Conservation (phyloP, 768 basidiomycete genomes). For the Cubamyces lactineus region DNA sequence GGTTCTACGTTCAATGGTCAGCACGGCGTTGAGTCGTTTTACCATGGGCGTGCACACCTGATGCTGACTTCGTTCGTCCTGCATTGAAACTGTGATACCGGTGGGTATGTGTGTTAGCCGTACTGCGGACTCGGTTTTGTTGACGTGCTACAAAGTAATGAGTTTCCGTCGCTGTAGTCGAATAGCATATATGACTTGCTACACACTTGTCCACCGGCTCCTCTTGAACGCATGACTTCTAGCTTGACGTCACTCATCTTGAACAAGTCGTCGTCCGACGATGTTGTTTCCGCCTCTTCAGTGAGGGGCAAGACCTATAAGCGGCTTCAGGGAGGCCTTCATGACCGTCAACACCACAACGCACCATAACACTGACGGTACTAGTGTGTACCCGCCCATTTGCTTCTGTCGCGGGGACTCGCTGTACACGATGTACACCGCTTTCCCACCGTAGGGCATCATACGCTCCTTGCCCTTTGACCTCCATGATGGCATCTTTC, state of each 20-base stretch:
- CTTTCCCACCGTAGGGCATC: slow-evolving; percentile 87
- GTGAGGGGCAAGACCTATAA: slow-evolving; percentile 78
- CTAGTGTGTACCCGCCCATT: slow-evolving; percentile 91
- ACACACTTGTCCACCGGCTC: slow-evolving; percentile 90
- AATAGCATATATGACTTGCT: neutral
- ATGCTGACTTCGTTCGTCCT: slow-evolving; percentile 96
- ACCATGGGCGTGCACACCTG: slow-evolving; percentile 52
- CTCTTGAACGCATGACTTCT: slow-evolving; percentile 96
- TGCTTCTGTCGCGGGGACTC: slow-evolving; percentile 89
- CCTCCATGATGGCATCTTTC: slow-evolving; percentile 79
- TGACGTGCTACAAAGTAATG: slow-evolving; percentile 73
- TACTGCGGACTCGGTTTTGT: slow-evolving; percentile 98
- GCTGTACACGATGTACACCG: slow-evolving; percentile 94
- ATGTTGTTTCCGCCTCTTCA: slow-evolving; percentile 58
- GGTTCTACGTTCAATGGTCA: slow-evolving; percentile 60
- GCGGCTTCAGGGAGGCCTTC: neutral
- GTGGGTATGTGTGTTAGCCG: slow-evolving; percentile 91
- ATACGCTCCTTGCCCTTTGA: slow-evolving; percentile 78
- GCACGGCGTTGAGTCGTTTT: neutral
- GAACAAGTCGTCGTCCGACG: slow-evolving; percentile 62
- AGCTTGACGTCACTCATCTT: slow-evolving; percentile 83
- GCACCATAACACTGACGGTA: slow-evolving; percentile 83
- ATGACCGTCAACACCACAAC: slow-evolving; percentile 32
- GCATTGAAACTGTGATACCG: slow-evolving; percentile 96
- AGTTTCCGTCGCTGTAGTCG: neutral